Evolutionary conservation across 805 yeast species (phyloP), one percentile per base, ranked within the genome.

Genomic region (Brettanomyces sp.): DNA sequence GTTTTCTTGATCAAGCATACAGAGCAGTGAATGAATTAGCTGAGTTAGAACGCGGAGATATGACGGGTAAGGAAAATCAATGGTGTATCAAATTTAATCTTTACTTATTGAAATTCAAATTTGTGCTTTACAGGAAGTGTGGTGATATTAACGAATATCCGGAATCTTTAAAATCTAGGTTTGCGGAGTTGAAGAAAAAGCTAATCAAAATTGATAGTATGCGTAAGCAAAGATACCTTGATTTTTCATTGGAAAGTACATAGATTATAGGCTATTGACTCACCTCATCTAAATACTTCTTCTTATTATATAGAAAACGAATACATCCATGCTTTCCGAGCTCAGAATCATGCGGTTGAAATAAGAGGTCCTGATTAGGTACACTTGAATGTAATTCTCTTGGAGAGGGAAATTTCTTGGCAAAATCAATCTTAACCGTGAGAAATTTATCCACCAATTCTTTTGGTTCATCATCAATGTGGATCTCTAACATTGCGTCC

Each of bases 41-140:
- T 55, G 80, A 75, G 34, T 72, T 86, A 42, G 98, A 93, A 56
- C 68, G 72, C 33, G 86, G 79, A 5, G 89, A 87, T 55, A 70
- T 68, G 50, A 80, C 76, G 0, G 45, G 45, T 5, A 60, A 57
- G 45, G 86, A 80, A 47, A 80, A 82, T 56, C 72, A 71, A 41
- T 84, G 95, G 91, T 89, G 96, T 56, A 62, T 86, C 49, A 83
- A 85, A 54, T 68, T 76, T 11, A 44, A 47, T 66, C 79, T 21
- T 61, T 82, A 32, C 69, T 72, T 24, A 64, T 79, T 36, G 69
- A 74, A 56, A 58, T 56, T 47, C 60, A 51, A 51, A 58, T 48
- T 46, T 52, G 38, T 45, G 45, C 9, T 34, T 24, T 46, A 43
- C 14, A 42, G 45, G 3, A 46, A 46, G 4, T 45, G 53, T 9